Percentiles rank a stretch among this genome's conserved stretches.
phyloP scores from a whole-genome alignment of 441 rosid genomes.

The Kokia cookei region DNA sequence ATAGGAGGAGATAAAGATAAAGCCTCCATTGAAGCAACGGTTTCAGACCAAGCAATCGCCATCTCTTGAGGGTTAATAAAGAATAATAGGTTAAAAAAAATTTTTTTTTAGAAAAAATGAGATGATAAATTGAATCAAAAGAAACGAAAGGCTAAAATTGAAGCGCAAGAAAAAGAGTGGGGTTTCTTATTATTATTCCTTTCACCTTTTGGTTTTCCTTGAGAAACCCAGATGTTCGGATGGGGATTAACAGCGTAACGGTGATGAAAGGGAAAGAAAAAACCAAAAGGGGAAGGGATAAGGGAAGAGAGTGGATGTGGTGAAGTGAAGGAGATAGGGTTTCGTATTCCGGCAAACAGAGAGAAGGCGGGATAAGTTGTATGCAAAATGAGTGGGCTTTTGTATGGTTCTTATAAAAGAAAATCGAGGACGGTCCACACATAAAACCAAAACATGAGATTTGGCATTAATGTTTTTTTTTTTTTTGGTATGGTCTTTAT shows the following conservation, averaged over 20 bases:
- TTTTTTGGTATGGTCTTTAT: no score
- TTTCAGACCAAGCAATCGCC: slow-evolving; percentile 68
- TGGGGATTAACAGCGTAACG: neutral
- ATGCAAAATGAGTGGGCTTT: neutral
- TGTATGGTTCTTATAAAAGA: neutral
- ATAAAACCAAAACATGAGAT: neutral
- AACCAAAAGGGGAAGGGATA: neutral
- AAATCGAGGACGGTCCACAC: no score
- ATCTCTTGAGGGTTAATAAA: slow-evolving; percentile 14
- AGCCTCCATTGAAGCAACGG: slow-evolving; percentile 30
- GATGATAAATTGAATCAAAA: neutral
- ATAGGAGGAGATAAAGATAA: slow-evolving; percentile 23
- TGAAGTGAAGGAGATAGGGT: neutral
- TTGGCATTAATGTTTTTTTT: neutral
- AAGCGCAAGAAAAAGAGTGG: neutral
- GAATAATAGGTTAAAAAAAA: neutral
- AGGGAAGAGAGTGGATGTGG: neutral
- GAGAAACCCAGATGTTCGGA: neutral
- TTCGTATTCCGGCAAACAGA: neutral
- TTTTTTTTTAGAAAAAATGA: neutral
- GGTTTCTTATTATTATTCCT: neutral
- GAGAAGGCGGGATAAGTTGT: slow-evolving; percentile 7
- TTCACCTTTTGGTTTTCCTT: neutral
- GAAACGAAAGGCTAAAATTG: neutral
- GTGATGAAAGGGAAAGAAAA: neutral